Base-by-base conservation (phyloP, 73 alveolate genomes). In the Tetrahymena borealis region DNA sequence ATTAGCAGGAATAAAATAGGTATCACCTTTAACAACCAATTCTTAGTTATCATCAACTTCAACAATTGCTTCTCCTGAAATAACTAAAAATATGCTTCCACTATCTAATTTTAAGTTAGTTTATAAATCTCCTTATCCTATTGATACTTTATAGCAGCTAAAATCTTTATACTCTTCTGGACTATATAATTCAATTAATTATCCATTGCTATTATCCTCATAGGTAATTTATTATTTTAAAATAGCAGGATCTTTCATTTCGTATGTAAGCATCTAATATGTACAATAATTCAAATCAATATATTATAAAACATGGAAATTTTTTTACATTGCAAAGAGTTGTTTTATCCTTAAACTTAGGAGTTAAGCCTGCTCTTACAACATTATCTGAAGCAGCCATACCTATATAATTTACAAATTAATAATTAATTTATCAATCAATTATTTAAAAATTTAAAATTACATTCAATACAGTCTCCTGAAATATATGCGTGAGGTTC, bases 361-460 rank as follows among this genome's bases (percentile, higher is more conserved):
- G 99, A 78, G 99, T 99, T 28, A 98, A 96, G 35, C 99, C 99
- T 39, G 98, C 99, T 93, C 99, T 96, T 35, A 99, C 98, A 24
- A 99, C 99, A 95, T 99, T 99, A 96, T 99, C 99, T 38, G 99
- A 97, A 95, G 97, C 95, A 20, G 99, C 99, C 99, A 98, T 98
- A 33, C 32, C 90, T 90, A 79, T 32, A 32, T 20, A 16, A 11
- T 36, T 36, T 32, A 36, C 10, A 31, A 5, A 38, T 60, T 1
- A n/a, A 41, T 24, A 24, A 7, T 24, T 60, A 20, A 60, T 60
- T 7, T 20, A 60, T 13, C 1, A 18, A 24, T 1, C n/a, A 1
- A 15, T 18, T 60, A 13, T 7, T n/a, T 42, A 33, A 42, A 3
- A 42, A 1, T 16, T 42, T 42, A 3, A 24, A 60, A 15, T 32